Percentiles rank a stretch among this genome's conserved stretches.
phyloP scores from a whole-genome alignment of 169 alveolate species.

The Pseudocohnilembus persalinus region DNA sequence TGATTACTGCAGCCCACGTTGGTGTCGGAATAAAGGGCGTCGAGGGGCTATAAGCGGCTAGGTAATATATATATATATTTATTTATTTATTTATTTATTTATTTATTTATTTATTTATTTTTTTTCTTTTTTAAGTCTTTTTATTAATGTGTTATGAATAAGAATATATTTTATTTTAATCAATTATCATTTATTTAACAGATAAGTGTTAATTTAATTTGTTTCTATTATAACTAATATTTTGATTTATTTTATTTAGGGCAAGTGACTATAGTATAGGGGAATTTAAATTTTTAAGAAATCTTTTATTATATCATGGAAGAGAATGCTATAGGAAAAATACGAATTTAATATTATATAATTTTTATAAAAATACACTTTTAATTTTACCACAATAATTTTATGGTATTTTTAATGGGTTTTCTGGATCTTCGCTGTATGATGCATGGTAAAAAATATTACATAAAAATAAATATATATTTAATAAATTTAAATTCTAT shows the following conservation, averaged over 20 bases:
- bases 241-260: too few relatives aligned
- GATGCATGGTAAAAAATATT: conserved; percentile 1
- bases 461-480: too few relatives aligned
- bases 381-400: conserved; percentile 57
- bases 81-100: too few relatives aligned
- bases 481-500: neutral
- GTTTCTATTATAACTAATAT: too few relatives aligned
- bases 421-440: conserved; percentile 27
- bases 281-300: conserved; percentile 55
- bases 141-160: too few relatives aligned
- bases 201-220: too few relatives aligned
- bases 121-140: too few relatives aligned
- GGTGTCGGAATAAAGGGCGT: conserved; percentile 66
- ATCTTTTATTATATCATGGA: conserved; percentile 59
- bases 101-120: too few relatives aligned
- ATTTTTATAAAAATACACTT: conserved; percentile 71
- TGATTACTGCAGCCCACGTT: conserved; percentile 72
- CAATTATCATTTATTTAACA: too few relatives aligned
- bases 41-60: conserved; percentile 71
- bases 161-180: too few relatives aligned
- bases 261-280: conserved; percentile 65
- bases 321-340: conserved; percentile 64
- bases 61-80: too few relatives aligned
- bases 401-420: conserved; percentile 32
- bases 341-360: conserved; percentile 55